A percentile compares a stretch with the other conserved stretches of the same genome.
phyloP scores from a whole-genome alignment of 495 filamentous ascomycete species.

The Penicillium egyptiacum region DNA sequence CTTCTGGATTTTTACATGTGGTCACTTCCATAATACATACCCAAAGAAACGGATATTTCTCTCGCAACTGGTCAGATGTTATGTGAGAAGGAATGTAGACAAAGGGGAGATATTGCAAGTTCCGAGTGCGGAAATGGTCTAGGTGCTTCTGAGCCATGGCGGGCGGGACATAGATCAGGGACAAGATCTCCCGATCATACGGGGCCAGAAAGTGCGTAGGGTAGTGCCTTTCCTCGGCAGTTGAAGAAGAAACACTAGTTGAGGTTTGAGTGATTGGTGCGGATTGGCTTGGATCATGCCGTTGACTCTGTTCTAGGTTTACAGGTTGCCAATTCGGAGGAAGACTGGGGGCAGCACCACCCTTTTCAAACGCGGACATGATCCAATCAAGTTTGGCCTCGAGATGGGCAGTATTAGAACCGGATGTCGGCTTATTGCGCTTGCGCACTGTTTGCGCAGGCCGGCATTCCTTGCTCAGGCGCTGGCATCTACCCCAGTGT shows the following conservation, averaged over 20 bases:
- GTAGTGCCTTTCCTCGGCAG: slow-evolving; percentile 5
- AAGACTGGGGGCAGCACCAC: slow-evolving; percentile 13
- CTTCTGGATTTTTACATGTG: slow-evolving; percentile 30
- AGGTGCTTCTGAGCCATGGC: slow-evolving; percentile 43
- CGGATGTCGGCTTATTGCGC: slow-evolving; percentile 28
- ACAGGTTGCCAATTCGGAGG: slow-evolving; percentile 19
- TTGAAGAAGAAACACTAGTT: slow-evolving; percentile 18
- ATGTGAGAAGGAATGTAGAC: slow-evolving; percentile 42
- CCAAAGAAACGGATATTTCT: slow-evolving; percentile 53
- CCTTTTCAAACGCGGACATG: slow-evolving; percentile 42
- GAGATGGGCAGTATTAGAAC: slow-evolving; percentile 39
- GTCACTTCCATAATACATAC: slow-evolving; percentile 53
- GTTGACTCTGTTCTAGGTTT: slow-evolving; percentile 11
- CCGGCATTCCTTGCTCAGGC: slow-evolving; percentile 47
- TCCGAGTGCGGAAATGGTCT: slow-evolving; percentile 40
- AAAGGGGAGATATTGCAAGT: slow-evolving; percentile 46
- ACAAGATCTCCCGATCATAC: slow-evolving; percentile 12
- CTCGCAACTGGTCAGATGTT: slow-evolving; percentile 47
- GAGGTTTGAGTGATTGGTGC: not conserved
- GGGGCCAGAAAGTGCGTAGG: not conserved
- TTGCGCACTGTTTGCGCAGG: slow-evolving; percentile 36
- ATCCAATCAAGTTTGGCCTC: slow-evolving; percentile 55
- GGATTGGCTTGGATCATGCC: slow-evolving; percentile 5
- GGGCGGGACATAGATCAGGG: slow-evolving; percentile 23
- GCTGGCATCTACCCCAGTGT: slow-evolving; percentile 45